These are phyloP conservation scores for Phytophthora aleatoria DNA, from an alignment of 352 stramenopile genomes.

Conservation along the genomic window DNA sequence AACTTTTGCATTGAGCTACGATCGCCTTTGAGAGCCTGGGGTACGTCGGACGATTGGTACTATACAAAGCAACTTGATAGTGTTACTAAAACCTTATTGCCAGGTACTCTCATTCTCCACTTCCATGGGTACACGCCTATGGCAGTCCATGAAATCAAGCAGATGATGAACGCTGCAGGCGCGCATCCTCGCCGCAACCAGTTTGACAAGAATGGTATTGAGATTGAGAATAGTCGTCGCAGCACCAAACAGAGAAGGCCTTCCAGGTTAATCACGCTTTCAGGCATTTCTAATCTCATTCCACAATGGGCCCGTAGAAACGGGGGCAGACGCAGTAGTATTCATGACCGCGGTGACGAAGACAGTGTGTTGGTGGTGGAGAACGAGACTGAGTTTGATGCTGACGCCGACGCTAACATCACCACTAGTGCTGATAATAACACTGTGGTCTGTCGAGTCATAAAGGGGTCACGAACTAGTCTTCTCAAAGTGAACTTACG, in stretches of 20 bases:
- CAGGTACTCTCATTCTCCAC: conserved; percentile 78
- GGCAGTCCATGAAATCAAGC: conserved; percentile 54
- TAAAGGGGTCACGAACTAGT: conserved; percentile 33
- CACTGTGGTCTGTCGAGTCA: conserved; percentile 37
- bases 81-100: neutral
- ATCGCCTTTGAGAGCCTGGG: conserved; percentile 64
- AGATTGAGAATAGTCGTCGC: conserved; percentile 22
- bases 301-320: conserved; percentile 40
- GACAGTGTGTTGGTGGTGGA: conserved; percentile 36
- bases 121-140: conserved; percentile 62
- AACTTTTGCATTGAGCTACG: conserved; percentile 82
- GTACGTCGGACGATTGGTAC: conserved; percentile 25
- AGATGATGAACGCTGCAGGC: conserved; percentile 56
- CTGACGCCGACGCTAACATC: conserved; percentile 5
- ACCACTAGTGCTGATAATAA: conserved; percentile 23
- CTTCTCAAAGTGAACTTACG: conserved; percentile 39
- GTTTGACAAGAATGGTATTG: conserved; percentile 24
- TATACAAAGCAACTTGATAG: neutral
- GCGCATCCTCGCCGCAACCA: conserved; percentile 33
- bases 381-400: conserved; percentile 21
- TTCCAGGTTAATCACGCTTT: conserved; percentile 43
- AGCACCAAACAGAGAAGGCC: conserved; percentile 15
- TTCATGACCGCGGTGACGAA: conserved; percentile 53
- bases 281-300: conserved; percentile 37
- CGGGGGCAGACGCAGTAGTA: conserved; percentile 39